phyloP scores from a whole-genome alignment of 2,329 filamentous ascomycete genomes.

The Aspergillus sp. region DNA sequence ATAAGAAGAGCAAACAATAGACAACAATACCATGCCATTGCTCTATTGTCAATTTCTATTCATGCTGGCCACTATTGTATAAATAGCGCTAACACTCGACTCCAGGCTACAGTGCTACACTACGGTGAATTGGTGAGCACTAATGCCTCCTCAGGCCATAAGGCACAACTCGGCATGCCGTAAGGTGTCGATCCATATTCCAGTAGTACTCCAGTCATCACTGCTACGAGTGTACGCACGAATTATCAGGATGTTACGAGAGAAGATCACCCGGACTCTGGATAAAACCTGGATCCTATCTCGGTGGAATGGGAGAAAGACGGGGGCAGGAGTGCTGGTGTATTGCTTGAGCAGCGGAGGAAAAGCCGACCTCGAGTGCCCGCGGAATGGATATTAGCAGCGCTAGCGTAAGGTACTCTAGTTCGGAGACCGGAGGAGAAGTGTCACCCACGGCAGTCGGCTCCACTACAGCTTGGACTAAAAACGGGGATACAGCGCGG shows the following conservation, averaged over 20 bases:
- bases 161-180: background rate
- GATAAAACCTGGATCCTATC: constrained; percentile 3
- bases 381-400: constrained; percentile 14
- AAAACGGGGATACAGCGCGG: background rate
- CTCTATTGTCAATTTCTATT: background rate
- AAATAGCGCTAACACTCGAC: background rate
- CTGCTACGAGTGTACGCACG: background rate
- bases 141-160: background rate
- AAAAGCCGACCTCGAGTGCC: constrained; percentile 17
- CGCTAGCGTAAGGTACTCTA: background rate
- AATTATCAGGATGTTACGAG: background rate
- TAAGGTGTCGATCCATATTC: background rate
- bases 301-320: background rate
- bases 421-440: background rate
- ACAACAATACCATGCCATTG: background rate
- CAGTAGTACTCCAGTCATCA: background rate
- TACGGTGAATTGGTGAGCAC: too few species aligned
- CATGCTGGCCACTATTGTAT: background rate
- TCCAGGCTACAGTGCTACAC: too few species aligned
- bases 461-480: background rate
- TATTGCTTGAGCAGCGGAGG: background rate
- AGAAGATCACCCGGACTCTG: background rate
- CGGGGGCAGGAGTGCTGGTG: background rate
- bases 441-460: background rate
- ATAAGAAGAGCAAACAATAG: background rate